phyloP scores from a whole-genome alignment of 179 eudicot genomes.

The Corrigiola litoralis region DNA sequence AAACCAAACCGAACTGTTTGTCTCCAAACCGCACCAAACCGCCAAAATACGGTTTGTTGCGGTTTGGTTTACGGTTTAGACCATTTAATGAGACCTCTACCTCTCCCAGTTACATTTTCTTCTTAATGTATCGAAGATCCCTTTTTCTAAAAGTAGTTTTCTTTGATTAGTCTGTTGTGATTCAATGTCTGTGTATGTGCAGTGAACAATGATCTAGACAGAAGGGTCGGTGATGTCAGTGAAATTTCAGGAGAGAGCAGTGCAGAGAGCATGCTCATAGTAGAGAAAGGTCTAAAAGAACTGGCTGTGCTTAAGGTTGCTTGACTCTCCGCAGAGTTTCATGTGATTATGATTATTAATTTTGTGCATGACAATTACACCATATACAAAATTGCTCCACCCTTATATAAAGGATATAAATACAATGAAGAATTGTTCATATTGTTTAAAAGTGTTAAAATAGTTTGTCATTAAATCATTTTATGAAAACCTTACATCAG shows the following conservation, averaged over 20 bases:
- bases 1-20: too few relatives aligned
- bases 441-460: too few relatives aligned
- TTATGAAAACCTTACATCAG: too few relatives aligned
- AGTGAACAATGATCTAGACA: constrained; percentile 52
- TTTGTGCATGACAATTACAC: background rate
- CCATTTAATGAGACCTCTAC: too few relatives aligned
- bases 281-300: constrained; percentile 87
- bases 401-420: too few relatives aligned
- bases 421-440: too few relatives aligned
- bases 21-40: too few relatives aligned
- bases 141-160: background rate
- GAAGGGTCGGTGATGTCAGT: constrained; percentile 29
- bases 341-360: background rate
- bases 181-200: constrained; percentile 21
- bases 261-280: constrained; percentile 89
- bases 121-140: background rate
- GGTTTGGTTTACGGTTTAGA: too few relatives aligned
- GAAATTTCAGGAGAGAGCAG: constrained; percentile 55
- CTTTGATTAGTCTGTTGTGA: background rate
- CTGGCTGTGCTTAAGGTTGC: constrained; percentile 69
- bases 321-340: constrained; percentile 2
- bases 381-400: too few relatives aligned
- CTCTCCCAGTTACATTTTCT: background rate
- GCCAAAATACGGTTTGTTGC: too few relatives aligned
- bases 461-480: too few relatives aligned